phyloP scores from a whole-genome alignment of 1,284 basidiomycete genomes.

The Ganoderma boninense region DNA sequence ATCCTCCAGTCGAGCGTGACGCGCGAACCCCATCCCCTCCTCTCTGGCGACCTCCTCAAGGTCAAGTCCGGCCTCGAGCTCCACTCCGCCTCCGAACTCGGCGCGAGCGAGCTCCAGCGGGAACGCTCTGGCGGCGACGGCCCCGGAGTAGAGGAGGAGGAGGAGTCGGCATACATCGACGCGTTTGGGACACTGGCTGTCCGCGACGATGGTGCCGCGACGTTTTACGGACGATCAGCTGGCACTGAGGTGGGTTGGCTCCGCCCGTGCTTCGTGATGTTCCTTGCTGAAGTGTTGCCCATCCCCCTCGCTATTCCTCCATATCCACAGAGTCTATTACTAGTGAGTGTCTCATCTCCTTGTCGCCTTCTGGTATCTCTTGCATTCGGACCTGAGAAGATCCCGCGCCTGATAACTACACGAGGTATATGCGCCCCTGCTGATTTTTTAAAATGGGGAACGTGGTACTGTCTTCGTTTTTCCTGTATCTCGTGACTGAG shows the following conservation, averaged over 20 bases:
- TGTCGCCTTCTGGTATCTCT: not conserved
- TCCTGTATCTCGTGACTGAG: not conserved
- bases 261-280: not conserved
- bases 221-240: constrained; percentile 73
- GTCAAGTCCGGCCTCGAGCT: constrained; percentile 60
- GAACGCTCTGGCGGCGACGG: constrained; percentile 15
- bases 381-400: not conserved
- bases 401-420: not conserved
- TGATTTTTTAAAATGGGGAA: not conserved
- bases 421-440: not conserved
- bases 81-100: constrained; percentile 34
- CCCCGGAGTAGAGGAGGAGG: constrained; percentile 26
- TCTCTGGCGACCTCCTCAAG: constrained; percentile 63
- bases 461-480: not conserved
- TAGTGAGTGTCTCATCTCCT: constrained; percentile 37
- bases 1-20: constrained; percentile 51
- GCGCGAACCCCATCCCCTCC: constrained; percentile 66
- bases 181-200: constrained; percentile 69
- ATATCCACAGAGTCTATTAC: constrained; percentile 40
- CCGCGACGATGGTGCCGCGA: constrained; percentile 65
- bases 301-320: not conserved
- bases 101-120: not conserved
- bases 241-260: constrained; percentile 53
- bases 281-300: not conserved
- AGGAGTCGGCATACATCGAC: constrained; percentile 37